Conservation (phyloP, 1,139 yeast genomes). For the Kodamaea alishanica region DNA sequence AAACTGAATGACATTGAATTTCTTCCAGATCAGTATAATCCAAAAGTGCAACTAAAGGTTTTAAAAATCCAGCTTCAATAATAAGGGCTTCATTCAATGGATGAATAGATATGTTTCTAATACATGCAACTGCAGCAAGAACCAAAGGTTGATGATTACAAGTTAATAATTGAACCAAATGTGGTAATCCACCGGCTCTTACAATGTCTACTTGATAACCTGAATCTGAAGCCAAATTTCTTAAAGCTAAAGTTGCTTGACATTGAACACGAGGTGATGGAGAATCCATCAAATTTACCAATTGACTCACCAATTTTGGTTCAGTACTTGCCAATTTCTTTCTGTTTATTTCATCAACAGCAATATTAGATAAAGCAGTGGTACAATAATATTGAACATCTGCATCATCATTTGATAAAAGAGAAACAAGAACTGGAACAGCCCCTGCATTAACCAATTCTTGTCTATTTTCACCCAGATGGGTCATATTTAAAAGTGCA, state of each 20-base stretch:
- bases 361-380: constrained; percentile 93
- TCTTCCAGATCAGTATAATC: constrained; percentile 90
- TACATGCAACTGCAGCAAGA: constrained; percentile 96
- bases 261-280: constrained; percentile 93
- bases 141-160: constrained; percentile 90
- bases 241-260: constrained; percentile 92
- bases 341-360: constrained; percentile 91
- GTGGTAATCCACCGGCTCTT: constrained; percentile 92
- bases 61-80: constrained; percentile 91
- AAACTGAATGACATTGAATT: constrained; percentile 96
- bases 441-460: constrained; percentile 98
- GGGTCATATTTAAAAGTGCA: constrained; percentile 96
- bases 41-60: constrained; percentile 80
- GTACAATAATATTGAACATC: constrained; percentile 98
- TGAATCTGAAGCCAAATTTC: constrained; percentile 94
- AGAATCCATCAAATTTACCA: constrained; percentile 89
- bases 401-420: constrained; percentile 82
- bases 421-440: constrained; percentile 90
- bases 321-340: constrained; percentile 86
- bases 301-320: constrained; percentile 85
- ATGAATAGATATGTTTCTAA: constrained; percentile 92
- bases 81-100: constrained; percentile 93
- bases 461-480: constrained; percentile 92
- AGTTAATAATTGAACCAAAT: constrained; percentile 79
- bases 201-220: constrained; percentile 93